Percentiles rank a stretch among this genome's conserved stretches.
phyloP scores from a whole-genome alignment of 331 rosid species.

The Erythrophleum ivorense region DNA sequence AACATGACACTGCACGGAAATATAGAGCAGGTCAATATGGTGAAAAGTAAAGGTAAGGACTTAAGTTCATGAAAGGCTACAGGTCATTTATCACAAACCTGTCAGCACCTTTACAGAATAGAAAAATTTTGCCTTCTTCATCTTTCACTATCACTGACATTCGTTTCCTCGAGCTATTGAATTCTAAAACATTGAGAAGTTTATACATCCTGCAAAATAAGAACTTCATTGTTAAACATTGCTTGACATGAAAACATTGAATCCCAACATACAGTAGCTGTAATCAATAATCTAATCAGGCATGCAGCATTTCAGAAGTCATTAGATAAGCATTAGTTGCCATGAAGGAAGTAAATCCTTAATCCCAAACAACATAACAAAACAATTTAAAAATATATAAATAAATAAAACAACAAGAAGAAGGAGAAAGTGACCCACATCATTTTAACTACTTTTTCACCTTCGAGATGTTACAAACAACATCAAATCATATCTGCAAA shows the following conservation, averaged over 20 bases:
- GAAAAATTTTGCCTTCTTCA: slow-evolving; percentile 65
- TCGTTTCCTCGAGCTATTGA: slow-evolving; percentile 87
- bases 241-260: slow-evolving; percentile 17
- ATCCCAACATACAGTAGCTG: neutral
- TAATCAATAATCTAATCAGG: slow-evolving; percentile 11
- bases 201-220: slow-evolving; percentile 62
- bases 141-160: slow-evolving; percentile 92
- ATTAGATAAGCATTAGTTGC: slow-evolving; percentile 7
- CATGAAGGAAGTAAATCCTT: slow-evolving; percentile 23
- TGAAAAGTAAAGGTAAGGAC: slow-evolving; percentile 13
- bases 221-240: neutral
- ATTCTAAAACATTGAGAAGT: slow-evolving; percentile 89
- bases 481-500: neutral
- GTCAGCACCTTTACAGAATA: slow-evolving; percentile 96
- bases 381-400: neutral
- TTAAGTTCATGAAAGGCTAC: slow-evolving; percentile 13
- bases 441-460: neutral
- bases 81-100: slow-evolving; percentile 60
- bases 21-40: slow-evolving; percentile 31
- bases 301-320: slow-evolving; percentile 21
- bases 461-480: slow-evolving; percentile 17
- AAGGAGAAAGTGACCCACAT: slow-evolving; percentile 4
- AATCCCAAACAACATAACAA: slow-evolving; percentile 12
- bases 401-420: neutral
- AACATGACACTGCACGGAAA: slow-evolving; percentile 83